Evolutionary conservation across 2,329 filamentous ascomycete species (phyloP).

Genomic region (Fusarium dlaminii): DNA sequence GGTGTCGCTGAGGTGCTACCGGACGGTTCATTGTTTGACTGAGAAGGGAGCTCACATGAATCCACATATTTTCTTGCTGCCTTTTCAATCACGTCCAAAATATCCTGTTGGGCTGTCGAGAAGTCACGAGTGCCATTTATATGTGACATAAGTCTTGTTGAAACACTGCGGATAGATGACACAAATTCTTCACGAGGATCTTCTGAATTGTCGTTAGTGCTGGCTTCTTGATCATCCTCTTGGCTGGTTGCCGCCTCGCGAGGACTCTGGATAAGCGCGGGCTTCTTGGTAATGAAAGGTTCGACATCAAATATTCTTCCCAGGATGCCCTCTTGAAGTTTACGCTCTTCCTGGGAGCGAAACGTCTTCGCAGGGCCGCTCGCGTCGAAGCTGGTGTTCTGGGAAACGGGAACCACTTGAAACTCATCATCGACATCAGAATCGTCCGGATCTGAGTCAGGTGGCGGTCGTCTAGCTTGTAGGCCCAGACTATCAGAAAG

Average conservation of each 20-base stretch:
- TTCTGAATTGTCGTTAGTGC: conserved; percentile 5
- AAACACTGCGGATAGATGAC: conserved; percentile 51
- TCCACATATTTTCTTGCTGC: conserved; percentile 63
- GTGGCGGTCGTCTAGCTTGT: conserved; percentile 49
- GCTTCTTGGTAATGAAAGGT: conserved; percentile 50
- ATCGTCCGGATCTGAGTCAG: conserved; percentile 56
- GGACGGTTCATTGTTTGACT: conserved; percentile 25
- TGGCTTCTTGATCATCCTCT: conserved; percentile 35
- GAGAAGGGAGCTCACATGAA: conserved; percentile 43
- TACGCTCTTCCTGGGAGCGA: conserved; percentile 63
- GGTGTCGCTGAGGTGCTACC: neutral
- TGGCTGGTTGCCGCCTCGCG: conserved; percentile 23
- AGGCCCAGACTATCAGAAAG: conserved; percentile 63
- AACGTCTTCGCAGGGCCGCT: conserved; percentile 57
- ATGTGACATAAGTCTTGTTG: conserved; percentile 54
- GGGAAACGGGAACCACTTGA: conserved; percentile 52
- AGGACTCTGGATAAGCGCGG: conserved; percentile 41
- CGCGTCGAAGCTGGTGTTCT: conserved; percentile 48
- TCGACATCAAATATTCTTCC: conserved; percentile 64
- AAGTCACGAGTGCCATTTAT: conserved; percentile 50
- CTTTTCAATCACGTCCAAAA: conserved; percentile 60
- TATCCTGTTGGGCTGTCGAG: conserved; percentile 54
- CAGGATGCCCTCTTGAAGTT: conserved; percentile 63
- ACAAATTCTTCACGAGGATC: conserved; percentile 46
- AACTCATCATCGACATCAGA: conserved; percentile 67